Evolutionary conservation across 2,329 filamentous ascomycete genomes (phyloP).

Genomic region (Chrysoporthe cubensis): DNA sequence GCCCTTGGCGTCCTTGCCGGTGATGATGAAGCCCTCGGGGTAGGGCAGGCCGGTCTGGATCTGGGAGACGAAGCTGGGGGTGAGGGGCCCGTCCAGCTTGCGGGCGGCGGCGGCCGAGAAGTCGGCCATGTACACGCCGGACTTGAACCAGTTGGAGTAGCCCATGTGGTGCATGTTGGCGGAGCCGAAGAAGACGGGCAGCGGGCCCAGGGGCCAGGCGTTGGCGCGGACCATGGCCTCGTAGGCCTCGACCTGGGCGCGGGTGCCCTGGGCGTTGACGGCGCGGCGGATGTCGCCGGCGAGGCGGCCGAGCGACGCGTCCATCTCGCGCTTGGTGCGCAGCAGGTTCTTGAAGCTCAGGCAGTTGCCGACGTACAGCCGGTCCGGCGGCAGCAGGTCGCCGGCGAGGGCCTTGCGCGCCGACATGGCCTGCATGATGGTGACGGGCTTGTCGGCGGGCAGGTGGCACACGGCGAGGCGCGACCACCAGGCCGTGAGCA

Average conservation of each 20-base stretch:
- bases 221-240: slow-evolving; percentile 34
- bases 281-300: slow-evolving; percentile 36
- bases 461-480: slow-evolving; percentile 36
- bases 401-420: slow-evolving; percentile 32
- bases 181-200: slow-evolving; percentile 35
- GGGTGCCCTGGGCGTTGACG: slow-evolving; percentile 39
- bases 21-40: slow-evolving; percentile 36
- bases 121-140: slow-evolving; percentile 36
- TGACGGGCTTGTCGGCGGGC: slow-evolving; percentile 31
- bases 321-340: slow-evolving; percentile 28
- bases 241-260: slow-evolving; percentile 42
- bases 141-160: slow-evolving; percentile 41
- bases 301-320: slow-evolving; percentile 37
- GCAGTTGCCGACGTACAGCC: slow-evolving; percentile 39
- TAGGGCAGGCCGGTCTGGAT: slow-evolving; percentile 33
- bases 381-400: slow-evolving; percentile 33
- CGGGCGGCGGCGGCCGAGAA: slow-evolving; percentile 33
- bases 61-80: slow-evolving; percentile 35
- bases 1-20: slow-evolving; percentile 36
- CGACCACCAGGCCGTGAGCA: slow-evolving; percentile 44
- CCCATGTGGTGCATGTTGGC: slow-evolving; percentile 38
- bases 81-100: not conserved
- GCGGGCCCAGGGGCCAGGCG: slow-evolving; percentile 33
- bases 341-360: slow-evolving; percentile 34
- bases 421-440: slow-evolving; percentile 30